These are phyloP conservation scores for Populus tomentosa DNA, from an alignment of 441 rosid genomes.

Conservation along the genomic window DNA sequence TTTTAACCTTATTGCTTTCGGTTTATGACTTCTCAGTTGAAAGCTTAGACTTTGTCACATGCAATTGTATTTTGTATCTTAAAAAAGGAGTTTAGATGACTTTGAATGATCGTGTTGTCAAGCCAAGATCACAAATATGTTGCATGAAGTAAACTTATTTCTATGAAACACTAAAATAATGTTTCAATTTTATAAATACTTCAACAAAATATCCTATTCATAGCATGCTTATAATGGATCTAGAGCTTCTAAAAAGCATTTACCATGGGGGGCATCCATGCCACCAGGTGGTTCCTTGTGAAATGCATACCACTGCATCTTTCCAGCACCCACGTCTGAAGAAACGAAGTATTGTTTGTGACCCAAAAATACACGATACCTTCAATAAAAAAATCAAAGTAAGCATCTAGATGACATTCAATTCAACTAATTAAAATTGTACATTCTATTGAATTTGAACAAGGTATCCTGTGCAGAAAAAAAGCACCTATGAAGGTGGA, in stretches of 20 bases:
- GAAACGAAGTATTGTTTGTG: constrained; percentile 96
- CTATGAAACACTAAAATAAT: background rate
- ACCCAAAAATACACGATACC: constrained; percentile 93
- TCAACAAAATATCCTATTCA: background rate
- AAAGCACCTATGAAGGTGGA: background rate
- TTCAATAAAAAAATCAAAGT: constrained; percentile 20
- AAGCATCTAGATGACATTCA: constrained; percentile 8
- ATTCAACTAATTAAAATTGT: background rate
- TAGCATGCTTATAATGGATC: constrained; percentile 2
- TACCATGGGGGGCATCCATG: constrained; percentile 58
- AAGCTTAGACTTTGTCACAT: background rate
- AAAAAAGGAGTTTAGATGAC: background rate
- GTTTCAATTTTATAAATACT: background rate
- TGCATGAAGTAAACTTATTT: background rate
- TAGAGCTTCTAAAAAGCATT: constrained; percentile 3
- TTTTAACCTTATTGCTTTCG: background rate
- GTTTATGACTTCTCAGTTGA: background rate
- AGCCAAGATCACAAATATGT: background rate
- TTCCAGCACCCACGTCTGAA: constrained; percentile 94
- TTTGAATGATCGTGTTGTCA: background rate
- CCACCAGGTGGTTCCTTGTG: constrained; percentile 85
- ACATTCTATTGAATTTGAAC: background rate
- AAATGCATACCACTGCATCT: constrained; percentile 99
- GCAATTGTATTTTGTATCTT: background rate
- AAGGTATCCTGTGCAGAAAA: background rate